Percentiles rank a stretch among this genome's conserved stretches.
Conservation (phyloP, 805 yeast species). For the Yarrowia porcina region DNA sequence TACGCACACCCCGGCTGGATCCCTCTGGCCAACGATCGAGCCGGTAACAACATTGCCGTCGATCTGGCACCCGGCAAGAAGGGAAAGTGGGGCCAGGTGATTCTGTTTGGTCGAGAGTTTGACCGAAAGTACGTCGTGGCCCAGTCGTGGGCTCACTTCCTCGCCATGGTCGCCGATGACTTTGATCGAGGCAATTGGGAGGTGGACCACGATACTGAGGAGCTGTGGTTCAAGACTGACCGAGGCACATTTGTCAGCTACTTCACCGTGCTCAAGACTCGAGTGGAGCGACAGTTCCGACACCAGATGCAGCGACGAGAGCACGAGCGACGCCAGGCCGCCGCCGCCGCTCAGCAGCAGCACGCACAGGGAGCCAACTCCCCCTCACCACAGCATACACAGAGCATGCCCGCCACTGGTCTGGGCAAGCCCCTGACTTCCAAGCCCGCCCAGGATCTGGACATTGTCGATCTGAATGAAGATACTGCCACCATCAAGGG, state of each 20-base stretch:
- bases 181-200: slow-evolving; percentile 79
- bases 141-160: slow-evolving; percentile 83
- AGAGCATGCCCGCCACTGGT: slow-evolving; percentile 8
- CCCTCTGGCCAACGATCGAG: slow-evolving; percentile 81
- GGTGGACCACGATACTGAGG: slow-evolving; percentile 65
- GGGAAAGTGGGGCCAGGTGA: slow-evolving; percentile 88
- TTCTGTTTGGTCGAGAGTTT: slow-evolving; percentile 88
- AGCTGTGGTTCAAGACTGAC: slow-evolving; percentile 49
- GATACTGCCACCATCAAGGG: slow-evolving; percentile 3
- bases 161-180: slow-evolving; percentile 79
- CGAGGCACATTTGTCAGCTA: slow-evolving; percentile 69
- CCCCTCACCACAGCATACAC: slow-evolving; percentile 19
- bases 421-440: slow-evolving; percentile 22
- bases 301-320: slow-evolving; percentile 27
- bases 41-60: slow-evolving; percentile 88
- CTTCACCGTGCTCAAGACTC: slow-evolving; percentile 53
- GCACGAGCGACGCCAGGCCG: slow-evolving; percentile 10
- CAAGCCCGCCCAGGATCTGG: not conserved
- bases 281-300: slow-evolving; percentile 38
- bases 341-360: not conserved
- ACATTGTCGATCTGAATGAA: slow-evolving; percentile 11
- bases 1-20: slow-evolving; percentile 94
- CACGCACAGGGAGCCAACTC: slow-evolving; percentile 2
- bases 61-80: slow-evolving; percentile 79
- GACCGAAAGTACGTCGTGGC: slow-evolving; percentile 87